Evolutionary conservation across 2,329 filamentous ascomycete genomes (phyloP).

Genomic region (Trichoderma hamatum): DNA sequence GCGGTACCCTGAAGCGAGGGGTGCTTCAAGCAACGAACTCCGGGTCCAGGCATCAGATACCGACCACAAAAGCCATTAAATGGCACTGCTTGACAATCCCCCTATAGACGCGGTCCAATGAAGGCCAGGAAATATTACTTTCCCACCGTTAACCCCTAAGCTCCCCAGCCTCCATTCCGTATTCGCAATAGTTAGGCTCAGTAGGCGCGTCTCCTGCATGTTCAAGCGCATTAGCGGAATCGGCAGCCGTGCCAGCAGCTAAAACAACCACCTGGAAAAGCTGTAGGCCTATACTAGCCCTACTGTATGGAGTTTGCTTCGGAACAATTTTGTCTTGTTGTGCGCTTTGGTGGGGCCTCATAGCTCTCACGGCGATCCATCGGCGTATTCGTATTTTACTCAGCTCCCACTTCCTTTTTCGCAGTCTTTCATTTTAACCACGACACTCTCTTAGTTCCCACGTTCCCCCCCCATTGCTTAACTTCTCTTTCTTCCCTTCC

Average conservation of each 20-base stretch:
- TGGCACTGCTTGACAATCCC: background rate
- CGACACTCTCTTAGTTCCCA: slow-evolving; percentile 15
- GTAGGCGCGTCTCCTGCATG: background rate
- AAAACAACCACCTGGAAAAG: background rate
- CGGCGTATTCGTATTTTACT: slow-evolving; percentile 21
- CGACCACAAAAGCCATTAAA: background rate
- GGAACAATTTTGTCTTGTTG: background rate
- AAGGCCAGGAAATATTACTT: no score
- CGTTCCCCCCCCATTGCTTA: slow-evolving; percentile 11
- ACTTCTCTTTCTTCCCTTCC: slow-evolving; percentile 7
- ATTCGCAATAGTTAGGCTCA: slow-evolving; percentile 1
- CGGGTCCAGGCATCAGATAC: background rate
- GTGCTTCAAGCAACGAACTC: background rate
- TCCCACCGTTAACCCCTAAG: slow-evolving; percentile 6
- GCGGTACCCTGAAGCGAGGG: background rate
- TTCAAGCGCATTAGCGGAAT: background rate
- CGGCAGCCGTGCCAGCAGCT: background rate
- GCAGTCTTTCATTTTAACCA: slow-evolving; percentile 20
- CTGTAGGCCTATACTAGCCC: slow-evolving; percentile 14
- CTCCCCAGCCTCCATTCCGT: slow-evolving; percentile 8
- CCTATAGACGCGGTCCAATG: background rate
- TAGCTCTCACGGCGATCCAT: background rate
- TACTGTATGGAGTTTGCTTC: background rate
- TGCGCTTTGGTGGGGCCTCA: background rate
- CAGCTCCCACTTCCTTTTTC: slow-evolving; percentile 20